Evolutionary conservation across 768 basidiomycete species (phyloP).

Genomic region (Psilocybe tampanensis): DNA sequence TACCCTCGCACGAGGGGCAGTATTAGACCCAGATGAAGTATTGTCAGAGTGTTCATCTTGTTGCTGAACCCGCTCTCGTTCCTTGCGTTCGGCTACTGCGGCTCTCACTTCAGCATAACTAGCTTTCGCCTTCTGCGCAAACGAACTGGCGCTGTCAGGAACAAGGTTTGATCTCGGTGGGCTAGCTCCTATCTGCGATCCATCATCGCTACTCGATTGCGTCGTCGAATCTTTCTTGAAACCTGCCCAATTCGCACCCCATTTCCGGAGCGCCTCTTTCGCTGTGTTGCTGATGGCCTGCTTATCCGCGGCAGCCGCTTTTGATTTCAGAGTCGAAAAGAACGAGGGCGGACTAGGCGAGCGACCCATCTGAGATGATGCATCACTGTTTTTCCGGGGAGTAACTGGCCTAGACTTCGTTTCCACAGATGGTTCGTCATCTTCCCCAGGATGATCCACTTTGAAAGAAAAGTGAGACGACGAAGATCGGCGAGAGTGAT

Average conservation of each 20-base stretch:
- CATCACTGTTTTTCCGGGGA: constrained; percentile 38
- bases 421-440: constrained; percentile 22
- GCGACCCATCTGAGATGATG: constrained; percentile 27
- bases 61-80: constrained; percentile 38
- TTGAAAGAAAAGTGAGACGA: constrained; percentile 45
- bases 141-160: constrained; percentile 29
- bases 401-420: constrained; percentile 28
- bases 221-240: constrained; percentile 54
- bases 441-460: constrained; percentile 34
- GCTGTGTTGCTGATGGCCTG: constrained; percentile 84
- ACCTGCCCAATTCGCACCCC: constrained; percentile 82
- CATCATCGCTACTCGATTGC: constrained; percentile 42
- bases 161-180: constrained; percentile 16
- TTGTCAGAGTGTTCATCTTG: constrained; percentile 13
- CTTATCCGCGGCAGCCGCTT: constrained; percentile 75
- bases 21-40: constrained; percentile 14
- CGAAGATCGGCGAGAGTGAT: constrained; percentile 36
- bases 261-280: constrained; percentile 89
- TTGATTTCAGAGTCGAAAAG: constrained; percentile 78
- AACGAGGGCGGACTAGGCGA: constrained; percentile 62
- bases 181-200: constrained; percentile 39
- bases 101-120: constrained; percentile 78
- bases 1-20: constrained; percentile 14
- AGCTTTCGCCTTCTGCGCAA: constrained; percentile 46
- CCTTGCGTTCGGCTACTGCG: constrained; percentile 70